A percentile compares a stretch with the other conserved stretches of the same genome.
Conservation (phyloP, 352 stramenopile genomes). For the Globisporangium paddicum region DNA sequence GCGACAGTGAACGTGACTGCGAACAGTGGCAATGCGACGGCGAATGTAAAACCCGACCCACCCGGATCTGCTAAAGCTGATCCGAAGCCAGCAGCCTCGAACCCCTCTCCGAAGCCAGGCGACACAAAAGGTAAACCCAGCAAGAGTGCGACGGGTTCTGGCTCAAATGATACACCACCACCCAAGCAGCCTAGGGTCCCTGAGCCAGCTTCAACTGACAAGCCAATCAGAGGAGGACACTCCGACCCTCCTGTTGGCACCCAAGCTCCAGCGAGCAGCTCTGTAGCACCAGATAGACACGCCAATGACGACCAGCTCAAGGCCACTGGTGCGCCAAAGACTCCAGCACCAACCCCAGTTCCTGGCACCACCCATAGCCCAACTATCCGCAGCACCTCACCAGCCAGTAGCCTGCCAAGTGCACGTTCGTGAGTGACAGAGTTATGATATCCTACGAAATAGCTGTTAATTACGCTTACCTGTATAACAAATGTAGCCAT, state of each 20-base stretch:
- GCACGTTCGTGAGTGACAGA: neutral
- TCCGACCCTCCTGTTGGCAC: neutral
- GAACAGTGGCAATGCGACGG: neutral
- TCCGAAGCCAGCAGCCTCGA: neutral
- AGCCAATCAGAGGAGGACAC: neutral
- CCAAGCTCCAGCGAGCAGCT: neutral
- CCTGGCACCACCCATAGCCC: neutral
- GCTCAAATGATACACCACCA: neutral
- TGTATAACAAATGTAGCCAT: neutral
- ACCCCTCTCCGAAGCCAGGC: too few relatives aligned
- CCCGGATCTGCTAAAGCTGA: neutral
- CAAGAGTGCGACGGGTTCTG: neutral
- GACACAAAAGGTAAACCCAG: neutral
- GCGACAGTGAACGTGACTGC: neutral
- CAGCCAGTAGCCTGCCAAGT: neutral
- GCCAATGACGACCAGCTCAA: neutral
- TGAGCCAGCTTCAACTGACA: neutral
- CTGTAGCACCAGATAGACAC: neutral
- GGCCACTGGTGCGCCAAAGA: neutral
- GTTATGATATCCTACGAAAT: neutral
- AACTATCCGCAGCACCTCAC: neutral
- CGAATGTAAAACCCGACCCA: neutral
- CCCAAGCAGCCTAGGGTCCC: neutral
- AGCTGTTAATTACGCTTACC: neutral
- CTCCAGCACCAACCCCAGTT: neutral